Base-by-base conservation (phyloP, 768 basidiomycete species). In the Phlebiopsis gigantea region DNA sequence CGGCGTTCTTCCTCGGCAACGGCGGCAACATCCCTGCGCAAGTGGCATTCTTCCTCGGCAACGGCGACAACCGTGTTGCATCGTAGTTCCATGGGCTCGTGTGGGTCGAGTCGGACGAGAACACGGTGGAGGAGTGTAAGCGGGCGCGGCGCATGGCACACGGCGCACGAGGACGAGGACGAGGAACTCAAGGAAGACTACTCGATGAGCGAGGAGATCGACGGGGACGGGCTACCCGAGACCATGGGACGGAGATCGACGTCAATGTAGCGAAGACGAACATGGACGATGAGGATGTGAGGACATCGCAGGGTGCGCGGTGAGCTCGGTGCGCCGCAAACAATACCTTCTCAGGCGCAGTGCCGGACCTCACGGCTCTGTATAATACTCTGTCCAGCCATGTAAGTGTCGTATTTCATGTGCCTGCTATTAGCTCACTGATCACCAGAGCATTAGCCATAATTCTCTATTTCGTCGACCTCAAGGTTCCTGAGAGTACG, bases 51-150 rank as follows among this genome's bases (percentile, higher is more conserved):
- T 95, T 95, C 67, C 77, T 81, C 10, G 66, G 77, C 9, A 57
- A n/a, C n/a, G n/a, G n/a, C n/a, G 86, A 89, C 60, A 79, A 85
- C 57, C n/a, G 29, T 15, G 28, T 24, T 2, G 71, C 76, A 0
- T 77, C 77, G 9, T 64, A 66, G 24, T 68, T 65, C 63, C 66
- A 90, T 17, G 90, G 90, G 0, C 81, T 93, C 55, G 73, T 89
- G 17, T 91, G 88, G 84, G 90, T 90, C 64, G 78, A 88, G 43
- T 83, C 81, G 61, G 88, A 89, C 63, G 90, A 88, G 47, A 87
- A 89, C 57, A 68, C 69, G 30, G 49, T 58, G 44, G 57, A 58
- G 51, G 57, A 58, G 31, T 58, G 54, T 39, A 52, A 58, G 52
- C 57, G 57, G 24, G n/a, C n/a, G n/a, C n/a, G n/a, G n/a, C n/a